A percentile compares a stretch with the other conserved stretches of the same genome.
phyloP scores from a whole-genome alignment of 441 rosid species.

The Adansonia gregorii region DNA sequence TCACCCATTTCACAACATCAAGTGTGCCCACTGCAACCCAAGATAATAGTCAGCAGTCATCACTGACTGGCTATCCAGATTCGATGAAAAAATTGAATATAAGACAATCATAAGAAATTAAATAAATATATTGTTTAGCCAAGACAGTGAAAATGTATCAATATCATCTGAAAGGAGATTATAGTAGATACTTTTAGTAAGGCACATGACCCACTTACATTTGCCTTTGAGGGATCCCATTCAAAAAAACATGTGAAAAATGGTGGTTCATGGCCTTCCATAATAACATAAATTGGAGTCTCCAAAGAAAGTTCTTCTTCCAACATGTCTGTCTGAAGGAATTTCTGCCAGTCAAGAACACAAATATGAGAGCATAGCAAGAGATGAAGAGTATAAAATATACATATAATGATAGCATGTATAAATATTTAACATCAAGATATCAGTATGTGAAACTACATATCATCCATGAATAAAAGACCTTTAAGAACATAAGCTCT shows the following conservation, averaged over 20 bases:
- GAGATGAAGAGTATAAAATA: neutral
- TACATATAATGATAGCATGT: constrained; percentile 19
- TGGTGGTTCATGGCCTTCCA: constrained; percentile 81
- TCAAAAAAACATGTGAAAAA: constrained; percentile 78
- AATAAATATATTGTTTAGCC: neutral
- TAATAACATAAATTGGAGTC: constrained; percentile 69
- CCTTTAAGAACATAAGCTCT: constrained; percentile 21
- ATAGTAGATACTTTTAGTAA: neutral
- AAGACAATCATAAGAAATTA: neutral
- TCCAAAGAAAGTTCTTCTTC: constrained; percentile 51
- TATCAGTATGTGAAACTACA: neutral
- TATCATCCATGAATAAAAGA: constrained; percentile 18
- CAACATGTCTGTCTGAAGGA: constrained; percentile 67
- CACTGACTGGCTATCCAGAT: neutral
- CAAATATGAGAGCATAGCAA: constrained; percentile 27
- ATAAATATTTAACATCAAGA: constrained; percentile 8
- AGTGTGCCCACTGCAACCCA: neutral
- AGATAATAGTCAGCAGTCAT: neutral
- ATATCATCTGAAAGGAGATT: constrained; percentile 2
- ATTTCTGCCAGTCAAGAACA: constrained; percentile 57
- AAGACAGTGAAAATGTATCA: neutral
- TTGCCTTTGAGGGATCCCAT: constrained; percentile 81
- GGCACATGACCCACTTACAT: constrained; percentile 53
- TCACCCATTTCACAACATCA: neutral
- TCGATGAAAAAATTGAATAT: neutral